A percentile compares a stretch with the other conserved stretches of the same genome.
These are phyloP conservation scores for Fraxinus angustifolia DNA, from an alignment of 305 asterid genomes.

Conservation along the genomic window DNA sequence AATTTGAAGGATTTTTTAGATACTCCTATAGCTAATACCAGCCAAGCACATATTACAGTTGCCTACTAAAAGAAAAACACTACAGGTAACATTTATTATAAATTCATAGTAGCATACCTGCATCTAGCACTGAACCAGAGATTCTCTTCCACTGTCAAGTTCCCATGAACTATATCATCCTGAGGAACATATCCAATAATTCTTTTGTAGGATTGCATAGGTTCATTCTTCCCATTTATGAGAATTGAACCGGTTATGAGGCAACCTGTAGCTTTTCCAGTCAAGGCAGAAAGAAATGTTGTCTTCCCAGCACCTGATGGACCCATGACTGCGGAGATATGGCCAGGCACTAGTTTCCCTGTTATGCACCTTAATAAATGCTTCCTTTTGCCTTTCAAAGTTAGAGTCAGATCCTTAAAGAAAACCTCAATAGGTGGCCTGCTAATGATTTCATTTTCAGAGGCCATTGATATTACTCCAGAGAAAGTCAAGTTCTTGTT, in stretches of 20 bases:
- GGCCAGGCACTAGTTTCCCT: slow-evolving; percentile 72
- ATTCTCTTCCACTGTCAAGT: slow-evolving; percentile 83
- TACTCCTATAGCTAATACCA: not conserved
- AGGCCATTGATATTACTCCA: slow-evolving; percentile 64
- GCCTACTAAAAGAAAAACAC: not conserved
- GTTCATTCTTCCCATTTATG: slow-evolving; percentile 62
- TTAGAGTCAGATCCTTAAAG: slow-evolving; percentile 72
- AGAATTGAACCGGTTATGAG: slow-evolving; percentile 57
- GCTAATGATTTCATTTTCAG: slow-evolving; percentile 48
- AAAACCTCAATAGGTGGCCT: slow-evolving; percentile 71
- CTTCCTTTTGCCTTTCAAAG: slow-evolving; percentile 67
- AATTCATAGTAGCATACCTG: slow-evolving; percentile 41
- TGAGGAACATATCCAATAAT: slow-evolving; percentile 80
- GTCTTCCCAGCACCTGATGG: slow-evolving; percentile 92
- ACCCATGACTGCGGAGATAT: slow-evolving; percentile 83
- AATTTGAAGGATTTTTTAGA: not conserved
- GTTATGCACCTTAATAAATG: slow-evolving; percentile 71
- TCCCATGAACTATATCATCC: slow-evolving; percentile 84
- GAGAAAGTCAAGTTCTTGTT: slow-evolving; percentile 62
- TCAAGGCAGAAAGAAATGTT: slow-evolving; percentile 72
- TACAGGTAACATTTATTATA: not conserved
- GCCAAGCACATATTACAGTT: not conserved
- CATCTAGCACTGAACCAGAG: slow-evolving; percentile 92
- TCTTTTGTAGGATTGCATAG: slow-evolving; percentile 63
- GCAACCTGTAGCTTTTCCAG: slow-evolving; percentile 80